Conservation (phyloP, 441 rosid genomes). For the Raphanus hybrid region DNA sequence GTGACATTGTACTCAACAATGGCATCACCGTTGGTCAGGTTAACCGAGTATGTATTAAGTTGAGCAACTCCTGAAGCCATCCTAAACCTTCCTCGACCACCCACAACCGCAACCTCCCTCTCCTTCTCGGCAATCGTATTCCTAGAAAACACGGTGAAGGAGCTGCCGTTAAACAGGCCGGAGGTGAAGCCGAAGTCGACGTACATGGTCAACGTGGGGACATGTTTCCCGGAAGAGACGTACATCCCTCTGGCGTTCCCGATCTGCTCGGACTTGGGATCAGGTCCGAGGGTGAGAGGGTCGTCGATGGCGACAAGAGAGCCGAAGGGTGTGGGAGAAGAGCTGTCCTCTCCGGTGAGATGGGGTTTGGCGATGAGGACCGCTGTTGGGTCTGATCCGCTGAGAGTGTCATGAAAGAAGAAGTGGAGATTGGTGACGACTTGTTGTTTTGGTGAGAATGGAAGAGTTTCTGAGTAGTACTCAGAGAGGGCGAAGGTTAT, state of each 20-base stretch:
- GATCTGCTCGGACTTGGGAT: slow-evolving; percentile 24
- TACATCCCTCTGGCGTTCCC: slow-evolving; percentile 43
- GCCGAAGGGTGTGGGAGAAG: slow-evolving; percentile 33
- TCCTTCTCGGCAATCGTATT: slow-evolving; percentile 45
- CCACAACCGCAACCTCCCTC: slow-evolving; percentile 64
- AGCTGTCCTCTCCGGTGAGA: not conserved
- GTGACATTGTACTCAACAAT: slow-evolving; percentile 57
- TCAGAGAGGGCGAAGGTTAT: slow-evolving; percentile 15
- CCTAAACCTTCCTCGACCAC: slow-evolving; percentile 61
- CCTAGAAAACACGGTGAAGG: slow-evolving; percentile 36
- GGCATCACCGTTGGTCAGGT: slow-evolving; percentile 47
- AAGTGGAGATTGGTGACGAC: slow-evolving; percentile 52
- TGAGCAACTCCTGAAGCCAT: slow-evolving; percentile 54
- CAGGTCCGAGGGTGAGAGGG: slow-evolving; percentile 36
- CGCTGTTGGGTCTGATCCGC: slow-evolving; percentile 31
- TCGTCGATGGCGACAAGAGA: slow-evolving; percentile 34
- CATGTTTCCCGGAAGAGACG: slow-evolving; percentile 33
- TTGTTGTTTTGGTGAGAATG: slow-evolving; percentile 16
- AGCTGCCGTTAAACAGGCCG: slow-evolving; percentile 36
- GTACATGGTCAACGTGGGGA: slow-evolving; percentile 31
- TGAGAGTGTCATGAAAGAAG: slow-evolving; percentile 57
- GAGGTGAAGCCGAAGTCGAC: slow-evolving; percentile 39
- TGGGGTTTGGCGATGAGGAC: slow-evolving; percentile 32
- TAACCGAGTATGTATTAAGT: slow-evolving; percentile 43
- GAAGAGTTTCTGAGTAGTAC: slow-evolving; percentile 41